Percentiles rank a stretch among this genome's conserved stretches.
These are phyloP conservation scores for Scenedesmus sp. DNA, from an alignment of 163 green algal species.

Conservation along the genomic window DNA sequence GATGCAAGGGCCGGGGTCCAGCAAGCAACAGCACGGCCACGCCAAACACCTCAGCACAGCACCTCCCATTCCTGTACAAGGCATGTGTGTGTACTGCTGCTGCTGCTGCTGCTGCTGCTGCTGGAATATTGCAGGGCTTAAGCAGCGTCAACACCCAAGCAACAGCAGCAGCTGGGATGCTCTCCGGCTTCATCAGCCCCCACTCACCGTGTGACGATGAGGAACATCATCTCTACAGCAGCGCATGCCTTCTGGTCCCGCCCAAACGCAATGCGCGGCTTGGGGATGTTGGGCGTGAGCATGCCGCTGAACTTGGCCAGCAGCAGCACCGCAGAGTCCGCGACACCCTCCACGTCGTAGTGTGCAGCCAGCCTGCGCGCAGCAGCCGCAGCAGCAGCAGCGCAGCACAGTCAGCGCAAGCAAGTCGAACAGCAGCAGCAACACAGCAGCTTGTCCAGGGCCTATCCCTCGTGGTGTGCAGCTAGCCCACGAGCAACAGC, in stretches of 20 bases:
- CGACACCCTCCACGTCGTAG: constrained; percentile 72
- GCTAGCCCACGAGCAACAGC: neutral
- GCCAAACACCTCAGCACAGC: too few relatives aligned
- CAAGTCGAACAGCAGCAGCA: neutral
- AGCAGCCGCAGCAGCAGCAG: constrained; percentile 19
- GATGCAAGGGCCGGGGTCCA: too few relatives aligned
- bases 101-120: too few relatives aligned
- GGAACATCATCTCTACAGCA: constrained; percentile 86
- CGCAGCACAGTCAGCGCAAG: neutral
- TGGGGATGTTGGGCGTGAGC: constrained; percentile 69
- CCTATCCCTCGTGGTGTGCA: constrained; percentile 39
- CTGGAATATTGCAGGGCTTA: too few relatives aligned
- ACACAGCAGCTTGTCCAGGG: constrained; percentile 86
- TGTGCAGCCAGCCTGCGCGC: constrained; percentile 50
- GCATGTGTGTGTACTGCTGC: too few relatives aligned
- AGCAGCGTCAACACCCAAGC: too few relatives aligned
- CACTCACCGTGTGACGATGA: constrained; percentile 80
- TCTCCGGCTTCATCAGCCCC: neutral
- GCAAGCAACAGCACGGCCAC: too few relatives aligned
- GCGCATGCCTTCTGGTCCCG: constrained; percentile 77
- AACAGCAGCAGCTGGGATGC: neutral
- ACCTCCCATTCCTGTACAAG: too few relatives aligned
- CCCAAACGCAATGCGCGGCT: constrained; percentile 79
- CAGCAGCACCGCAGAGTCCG: constrained; percentile 85
- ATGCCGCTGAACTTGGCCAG: constrained; percentile 80